Evolutionary conservation across 129 eudicot species (phyloP).

Genomic region (Centrapalus pauciflorus): DNA sequence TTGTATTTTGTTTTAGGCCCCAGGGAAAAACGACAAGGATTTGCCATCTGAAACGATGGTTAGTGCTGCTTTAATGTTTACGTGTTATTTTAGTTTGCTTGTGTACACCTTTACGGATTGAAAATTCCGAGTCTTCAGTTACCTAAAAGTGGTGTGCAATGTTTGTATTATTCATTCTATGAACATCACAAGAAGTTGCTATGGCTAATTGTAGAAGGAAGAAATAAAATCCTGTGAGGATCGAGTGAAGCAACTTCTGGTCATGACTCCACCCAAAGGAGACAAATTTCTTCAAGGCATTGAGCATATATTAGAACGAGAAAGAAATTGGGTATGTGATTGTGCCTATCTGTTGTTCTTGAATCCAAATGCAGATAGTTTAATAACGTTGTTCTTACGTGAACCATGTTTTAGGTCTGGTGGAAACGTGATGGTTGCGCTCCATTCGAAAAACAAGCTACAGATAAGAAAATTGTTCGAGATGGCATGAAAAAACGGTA

Average conservation of each 20-base stretch:
- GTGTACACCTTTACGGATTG: neutral
- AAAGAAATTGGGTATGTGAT: constrained; percentile 91
- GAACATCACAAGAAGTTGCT: neutral
- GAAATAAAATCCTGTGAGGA: constrained; percentile 80
- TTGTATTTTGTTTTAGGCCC: constrained; percentile 43
- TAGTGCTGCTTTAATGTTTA: constrained; percentile 19
- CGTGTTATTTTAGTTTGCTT: neutral
- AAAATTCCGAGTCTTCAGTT: neutral
- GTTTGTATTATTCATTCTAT: neutral
- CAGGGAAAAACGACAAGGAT: constrained; percentile 90
- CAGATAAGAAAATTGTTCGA: constrained; percentile 59
- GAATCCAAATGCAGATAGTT: neutral
- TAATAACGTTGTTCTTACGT: constrained; percentile 6
- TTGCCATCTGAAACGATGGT: constrained; percentile 81
- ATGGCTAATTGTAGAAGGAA: constrained; percentile 54
- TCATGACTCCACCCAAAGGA: constrained; percentile 88
- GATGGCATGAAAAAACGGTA: constrained; percentile 84
- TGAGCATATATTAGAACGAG: constrained; percentile 93
- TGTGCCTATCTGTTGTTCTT: neutral
- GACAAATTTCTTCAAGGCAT: constrained; percentile 75
- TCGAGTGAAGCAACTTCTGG: constrained; percentile 81
- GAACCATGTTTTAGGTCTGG: constrained; percentile 60
- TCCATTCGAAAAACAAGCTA: constrained; percentile 80
- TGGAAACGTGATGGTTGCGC: constrained; percentile 99
- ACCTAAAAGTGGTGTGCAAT: neutral